phyloP scores from a whole-genome alignment of 306 rosid species.

The Cicer pinnatifidum region DNA sequence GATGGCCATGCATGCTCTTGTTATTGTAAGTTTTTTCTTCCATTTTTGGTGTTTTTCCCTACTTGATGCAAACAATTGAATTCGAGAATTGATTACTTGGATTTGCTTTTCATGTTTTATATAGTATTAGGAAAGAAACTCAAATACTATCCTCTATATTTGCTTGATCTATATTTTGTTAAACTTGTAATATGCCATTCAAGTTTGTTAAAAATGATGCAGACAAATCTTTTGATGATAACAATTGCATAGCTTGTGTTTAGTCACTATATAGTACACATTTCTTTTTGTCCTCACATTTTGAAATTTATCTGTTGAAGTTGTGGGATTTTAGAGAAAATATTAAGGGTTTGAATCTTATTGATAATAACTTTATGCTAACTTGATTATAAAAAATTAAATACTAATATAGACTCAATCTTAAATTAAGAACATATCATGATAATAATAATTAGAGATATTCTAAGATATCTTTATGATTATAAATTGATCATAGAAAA shows the following conservation, averaged over 20 bases:
- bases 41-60: not conserved
- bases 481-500: too few species aligned
- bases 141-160: not conserved
- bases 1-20: not conserved
- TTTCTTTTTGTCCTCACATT: not conserved
- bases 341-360: too few species aligned
- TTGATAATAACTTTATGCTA: too few species aligned
- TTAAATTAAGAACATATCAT: too few species aligned
- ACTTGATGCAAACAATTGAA: not conserved
- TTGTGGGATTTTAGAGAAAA: too few species aligned
- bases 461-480: too few species aligned
- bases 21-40: not conserved
- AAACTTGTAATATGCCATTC: conserved; percentile 8
- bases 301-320: not conserved
- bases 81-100: not conserved
- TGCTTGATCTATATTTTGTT: conserved; percentile 11
- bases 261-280: not conserved
- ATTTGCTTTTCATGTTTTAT: not conserved
- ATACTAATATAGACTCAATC: too few species aligned
- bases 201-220: not conserved
- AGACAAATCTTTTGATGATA: not conserved
- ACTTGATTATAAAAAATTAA: too few species aligned
- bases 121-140: not conserved
- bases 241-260: not conserved
- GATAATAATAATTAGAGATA: too few species aligned